phyloP scores from a whole-genome alignment of 1,139 yeast species.

The Suhomyces kunorum region DNA sequence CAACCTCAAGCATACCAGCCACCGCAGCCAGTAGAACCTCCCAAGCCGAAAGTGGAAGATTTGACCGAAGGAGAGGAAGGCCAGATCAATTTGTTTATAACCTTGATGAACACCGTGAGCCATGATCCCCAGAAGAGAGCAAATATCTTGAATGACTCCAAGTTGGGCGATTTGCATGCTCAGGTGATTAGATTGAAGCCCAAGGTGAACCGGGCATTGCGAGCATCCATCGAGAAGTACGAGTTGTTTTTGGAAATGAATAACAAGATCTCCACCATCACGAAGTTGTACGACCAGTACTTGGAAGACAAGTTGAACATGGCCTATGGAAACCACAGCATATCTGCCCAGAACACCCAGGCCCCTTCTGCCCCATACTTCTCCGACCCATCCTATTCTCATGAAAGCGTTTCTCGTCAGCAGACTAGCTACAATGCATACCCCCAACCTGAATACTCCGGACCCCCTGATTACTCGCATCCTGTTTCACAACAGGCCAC shows the following conservation, averaged over 20 bases:
- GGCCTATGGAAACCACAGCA: constrained; percentile 44
- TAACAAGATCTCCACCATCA: constrained; percentile 77
- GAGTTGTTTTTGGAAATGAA: constrained; percentile 76
- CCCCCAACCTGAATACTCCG: neutral
- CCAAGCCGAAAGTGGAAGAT: constrained; percentile 25
- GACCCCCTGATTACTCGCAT: neutral
- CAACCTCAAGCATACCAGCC: too few relatives aligned
- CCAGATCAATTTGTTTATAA: constrained; percentile 67
- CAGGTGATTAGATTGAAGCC: constrained; percentile 71
- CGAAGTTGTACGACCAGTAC: constrained; percentile 74
- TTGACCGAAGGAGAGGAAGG: constrained; percentile 65
- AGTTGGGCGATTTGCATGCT: constrained; percentile 63
- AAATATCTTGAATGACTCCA: constrained; percentile 60
- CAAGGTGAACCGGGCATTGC: constrained; percentile 65
- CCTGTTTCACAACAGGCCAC: neutral
- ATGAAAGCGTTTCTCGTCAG: constrained; percentile 6
- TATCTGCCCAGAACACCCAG: constrained; percentile 9
- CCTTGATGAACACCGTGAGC: constrained; percentile 58
- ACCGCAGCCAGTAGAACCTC: constrained; percentile 13
- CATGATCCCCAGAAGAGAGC: constrained; percentile 49
- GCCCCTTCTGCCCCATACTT: constrained; percentile 2
- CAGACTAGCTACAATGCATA: constrained; percentile 2
- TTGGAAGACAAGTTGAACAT: constrained; percentile 65
- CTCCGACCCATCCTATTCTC: constrained; percentile 2
- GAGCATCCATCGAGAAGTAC: constrained; percentile 64